Conservation (phyloP, 179 eudicot genomes). For the Vitellaria paradoxa region DNA sequence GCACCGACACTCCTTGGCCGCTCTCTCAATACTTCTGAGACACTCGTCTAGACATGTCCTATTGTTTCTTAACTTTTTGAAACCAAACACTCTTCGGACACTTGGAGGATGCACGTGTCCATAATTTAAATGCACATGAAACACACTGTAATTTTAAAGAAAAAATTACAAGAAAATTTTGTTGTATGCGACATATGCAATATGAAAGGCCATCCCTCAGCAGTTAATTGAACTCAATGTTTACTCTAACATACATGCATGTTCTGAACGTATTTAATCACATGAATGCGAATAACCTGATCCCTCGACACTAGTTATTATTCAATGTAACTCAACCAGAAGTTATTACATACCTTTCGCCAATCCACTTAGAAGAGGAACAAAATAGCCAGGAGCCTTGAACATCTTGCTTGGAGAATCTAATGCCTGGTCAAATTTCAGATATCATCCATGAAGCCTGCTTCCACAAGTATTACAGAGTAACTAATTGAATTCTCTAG, state of each 20-base stretch:
- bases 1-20: too few relatives aligned
- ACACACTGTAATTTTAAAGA: too few relatives aligned
- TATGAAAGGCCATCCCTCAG: neutral
- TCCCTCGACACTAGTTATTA: neutral
- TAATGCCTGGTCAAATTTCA: constrained; percentile 62
- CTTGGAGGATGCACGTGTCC: too few relatives aligned
- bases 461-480: neutral
- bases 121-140: too few relatives aligned
- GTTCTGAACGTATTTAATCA: neutral
- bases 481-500: neutral
- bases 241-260: neutral
- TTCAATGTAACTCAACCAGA: constrained; percentile 3
- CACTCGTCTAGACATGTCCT: too few relatives aligned
- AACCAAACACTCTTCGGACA: too few relatives aligned
- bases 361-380: constrained; percentile 55
- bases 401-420: constrained; percentile 56
- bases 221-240: neutral
- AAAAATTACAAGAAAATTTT: neutral
- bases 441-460: neutral
- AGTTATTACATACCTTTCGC: constrained; percentile 48
- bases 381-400: constrained; percentile 63
- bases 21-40: too few relatives aligned
- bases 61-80: too few relatives aligned
- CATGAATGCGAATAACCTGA: neutral
- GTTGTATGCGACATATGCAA: neutral